These are phyloP conservation scores for Macrotyloma uniflorum DNA, from an alignment of 306 rosid species.

Conservation along the genomic window DNA sequence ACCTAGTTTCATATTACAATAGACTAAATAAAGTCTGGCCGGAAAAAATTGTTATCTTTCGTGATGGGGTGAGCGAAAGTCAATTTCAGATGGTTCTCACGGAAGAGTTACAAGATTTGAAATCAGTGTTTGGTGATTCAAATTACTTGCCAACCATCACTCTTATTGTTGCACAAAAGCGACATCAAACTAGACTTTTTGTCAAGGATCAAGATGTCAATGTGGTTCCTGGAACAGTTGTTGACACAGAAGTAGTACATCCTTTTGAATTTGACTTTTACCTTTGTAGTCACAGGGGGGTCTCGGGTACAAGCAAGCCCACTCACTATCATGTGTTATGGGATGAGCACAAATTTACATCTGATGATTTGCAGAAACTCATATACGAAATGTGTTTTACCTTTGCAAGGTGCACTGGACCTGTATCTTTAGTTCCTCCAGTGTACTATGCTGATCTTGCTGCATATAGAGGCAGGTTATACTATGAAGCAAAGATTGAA, in stretches of 20 bases:
- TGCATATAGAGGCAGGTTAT: conserved; percentile 75
- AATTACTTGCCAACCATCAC: conserved; percentile 63
- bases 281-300: conserved; percentile 72
- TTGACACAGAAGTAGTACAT: conserved; percentile 66
- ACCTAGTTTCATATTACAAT: conserved; percentile 53
- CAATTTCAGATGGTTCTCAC: conserved; percentile 83
- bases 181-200: conserved; percentile 76
- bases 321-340: conserved; percentile 78
- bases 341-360: conserved; percentile 70
- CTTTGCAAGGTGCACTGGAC: conserved; percentile 80
- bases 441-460: conserved; percentile 86
- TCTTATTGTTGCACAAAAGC: conserved; percentile 77
- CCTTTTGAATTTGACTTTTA: conserved; percentile 80
- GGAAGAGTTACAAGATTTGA: conserved; percentile 66
- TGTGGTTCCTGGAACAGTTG: conserved; percentile 76
- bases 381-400: conserved; percentile 76
- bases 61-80: conserved; percentile 80
- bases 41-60: conserved; percentile 60
- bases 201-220: conserved; percentile 30
- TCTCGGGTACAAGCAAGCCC: conserved; percentile 83
- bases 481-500: conserved; percentile 53
- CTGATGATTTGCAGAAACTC: conserved; percentile 70
- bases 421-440: conserved; percentile 80
- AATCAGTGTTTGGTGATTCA: conserved; percentile 26
- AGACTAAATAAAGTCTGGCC: conserved; percentile 53